A percentile compares a stretch with the other conserved stretches of the same genome.
Conservation (phyloP, 2,329 filamentous ascomycete genomes). For the Pseudogymnoascus sp. region DNA sequence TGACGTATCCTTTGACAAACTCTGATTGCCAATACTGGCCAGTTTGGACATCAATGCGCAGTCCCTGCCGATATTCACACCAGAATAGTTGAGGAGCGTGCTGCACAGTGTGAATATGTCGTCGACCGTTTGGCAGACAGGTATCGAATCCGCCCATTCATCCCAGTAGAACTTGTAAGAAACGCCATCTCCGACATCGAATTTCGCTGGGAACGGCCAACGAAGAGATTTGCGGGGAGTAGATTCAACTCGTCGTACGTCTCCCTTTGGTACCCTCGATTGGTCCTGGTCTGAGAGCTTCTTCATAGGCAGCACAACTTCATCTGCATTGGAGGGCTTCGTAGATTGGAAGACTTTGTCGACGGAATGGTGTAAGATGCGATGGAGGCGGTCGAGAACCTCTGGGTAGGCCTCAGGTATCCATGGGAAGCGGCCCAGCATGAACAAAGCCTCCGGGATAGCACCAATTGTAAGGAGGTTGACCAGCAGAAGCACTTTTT, state of each 20-base stretch:
- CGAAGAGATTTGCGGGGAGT: slow-evolving; percentile 59
- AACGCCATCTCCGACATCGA: slow-evolving; percentile 62
- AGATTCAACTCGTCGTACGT: slow-evolving; percentile 51
- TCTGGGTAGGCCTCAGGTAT: slow-evolving; percentile 78
- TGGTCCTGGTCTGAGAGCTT: slow-evolving; percentile 53
- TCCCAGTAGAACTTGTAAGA: slow-evolving; percentile 94
- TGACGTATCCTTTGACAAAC: slow-evolving; percentile 61
- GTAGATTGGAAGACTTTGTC: slow-evolving; percentile 57
- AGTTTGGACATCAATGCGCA: slow-evolving; percentile 69
- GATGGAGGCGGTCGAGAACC: slow-evolving; percentile 70
- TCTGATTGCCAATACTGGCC: slow-evolving; percentile 74
- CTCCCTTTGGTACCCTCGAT: slow-evolving; percentile 58
- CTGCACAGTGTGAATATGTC: slow-evolving; percentile 83
- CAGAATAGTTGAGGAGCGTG: slow-evolving; percentile 75
- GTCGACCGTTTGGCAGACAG: slow-evolving; percentile 80
- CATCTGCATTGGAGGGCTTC: slow-evolving; percentile 31
- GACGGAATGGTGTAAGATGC: slow-evolving; percentile 74
- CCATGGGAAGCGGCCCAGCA: slow-evolving; percentile 89
- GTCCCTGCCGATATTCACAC: slow-evolving; percentile 84
- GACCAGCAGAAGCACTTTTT: slow-evolving; percentile 77
- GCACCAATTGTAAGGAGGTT: slow-evolving; percentile 86
- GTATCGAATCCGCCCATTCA: slow-evolving; percentile 91
- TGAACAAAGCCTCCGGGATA: slow-evolving; percentile 84
- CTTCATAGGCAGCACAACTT: slow-evolving; percentile 35
- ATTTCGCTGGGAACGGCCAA: slow-evolving; percentile 77